Percentiles rank a stretch among this genome's conserved stretches.
phyloP scores from a whole-genome alignment of 257 asterid genomes.

The Datura wrightii region DNA sequence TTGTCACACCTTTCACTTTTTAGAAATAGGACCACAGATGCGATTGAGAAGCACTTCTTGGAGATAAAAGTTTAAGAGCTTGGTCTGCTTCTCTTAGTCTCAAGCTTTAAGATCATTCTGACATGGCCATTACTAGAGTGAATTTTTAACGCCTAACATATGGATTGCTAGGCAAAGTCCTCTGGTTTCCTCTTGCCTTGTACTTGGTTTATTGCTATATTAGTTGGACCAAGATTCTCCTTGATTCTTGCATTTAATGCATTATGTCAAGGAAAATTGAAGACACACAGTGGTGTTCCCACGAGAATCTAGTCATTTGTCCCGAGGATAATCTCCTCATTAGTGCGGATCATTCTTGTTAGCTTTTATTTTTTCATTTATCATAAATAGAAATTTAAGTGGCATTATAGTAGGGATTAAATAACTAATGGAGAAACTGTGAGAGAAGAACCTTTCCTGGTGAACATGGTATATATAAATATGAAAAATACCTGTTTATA shows the following conservation, averaged over 20 bases:
- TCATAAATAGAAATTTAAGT: neutral
- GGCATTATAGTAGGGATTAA: neutral
- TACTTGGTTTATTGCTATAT: constrained; percentile 2
- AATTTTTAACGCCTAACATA: neutral
- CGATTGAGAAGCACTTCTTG: neutral
- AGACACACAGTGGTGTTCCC: neutral
- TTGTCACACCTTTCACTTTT: neutral
- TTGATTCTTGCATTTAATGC: constrained; percentile 16
- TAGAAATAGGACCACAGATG: neutral
- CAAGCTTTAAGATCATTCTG: neutral
- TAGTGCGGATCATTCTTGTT: neutral
- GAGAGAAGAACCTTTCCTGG: neutral
- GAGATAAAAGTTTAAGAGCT: neutral
- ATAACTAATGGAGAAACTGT: constrained; percentile 17
- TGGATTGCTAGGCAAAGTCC: constrained; percentile 24
- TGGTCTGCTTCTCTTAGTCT: constrained; percentile 4
- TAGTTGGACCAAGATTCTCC: neutral
- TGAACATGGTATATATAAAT: neutral
- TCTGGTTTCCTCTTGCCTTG: constrained; percentile 20
- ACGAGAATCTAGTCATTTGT: neutral
- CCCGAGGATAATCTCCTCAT: neutral
- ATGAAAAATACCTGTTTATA: constrained; percentile 1
- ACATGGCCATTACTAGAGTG: neutral
- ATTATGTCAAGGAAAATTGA: neutral
- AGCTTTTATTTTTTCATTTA: neutral